Base-by-base conservation (phyloP, 345 rosid genomes). In the Eucalyptus rudis region DNA sequence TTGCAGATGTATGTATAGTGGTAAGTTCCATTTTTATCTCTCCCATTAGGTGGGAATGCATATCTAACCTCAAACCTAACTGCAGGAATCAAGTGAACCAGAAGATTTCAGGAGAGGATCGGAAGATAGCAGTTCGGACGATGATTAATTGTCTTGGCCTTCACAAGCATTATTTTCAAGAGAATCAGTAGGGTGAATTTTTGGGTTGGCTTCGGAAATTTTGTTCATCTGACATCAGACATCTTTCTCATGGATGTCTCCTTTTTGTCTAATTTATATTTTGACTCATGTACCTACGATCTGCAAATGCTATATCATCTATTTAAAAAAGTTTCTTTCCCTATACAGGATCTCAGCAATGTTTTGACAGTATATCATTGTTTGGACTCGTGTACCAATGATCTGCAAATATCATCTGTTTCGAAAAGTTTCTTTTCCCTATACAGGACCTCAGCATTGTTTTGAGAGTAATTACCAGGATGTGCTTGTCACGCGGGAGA, bases 121-220 rank as follows among this genome's bases (percentile, higher is more conserved):
- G 16, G 97, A 93, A 56, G 96, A 92, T 88, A 94, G 96, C 86
- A 94, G 94, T 90, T 94, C 95, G 31, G 96, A 93, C 40, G 94
- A 90, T 62, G 95, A 93, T 87, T 94, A 94, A 94, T 19, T 76
- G 83, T 36, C 24, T 76, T 76, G 47, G 24, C 83, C 83, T 40
- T 76, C 45, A 20, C 83, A 36, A 16, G 24, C 83, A 76, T 76
- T 40, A 36, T 76, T 76, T 76, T 25, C 47, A 20, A 40, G 47
- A 40, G 47, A 40, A 20, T 71, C 27, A 20, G 83, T 40, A 40
- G 83, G 83, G 14, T 40, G 83, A 76, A 36, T 10, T 40, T 71
- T 76, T 76, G 83, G 83, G 45, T 40, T 76, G 27, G 83, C 83
- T 76, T 76, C 1, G 14, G 83, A 76, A 76, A 11, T 76, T 76